phyloP scores from a whole-genome alignment of 345 rosid species.

The Anastatica hierochuntica region DNA sequence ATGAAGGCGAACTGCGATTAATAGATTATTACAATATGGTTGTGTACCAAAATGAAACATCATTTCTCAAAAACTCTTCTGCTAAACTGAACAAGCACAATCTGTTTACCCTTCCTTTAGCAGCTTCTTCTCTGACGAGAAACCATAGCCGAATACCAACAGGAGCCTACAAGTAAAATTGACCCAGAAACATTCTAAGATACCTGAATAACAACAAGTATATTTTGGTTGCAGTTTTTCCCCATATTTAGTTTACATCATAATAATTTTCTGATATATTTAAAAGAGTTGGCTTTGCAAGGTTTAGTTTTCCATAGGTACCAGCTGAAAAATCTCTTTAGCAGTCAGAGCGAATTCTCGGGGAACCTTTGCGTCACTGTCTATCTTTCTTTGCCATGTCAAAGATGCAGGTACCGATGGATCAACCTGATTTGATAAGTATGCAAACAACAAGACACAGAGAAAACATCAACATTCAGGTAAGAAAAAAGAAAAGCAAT shows the following conservation, averaged over 20 bases:
- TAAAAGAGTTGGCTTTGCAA: neutral
- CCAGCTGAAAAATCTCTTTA: constrained; percentile 55
- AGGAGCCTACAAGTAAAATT: constrained; percentile 82
- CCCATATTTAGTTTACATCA: too few species aligned
- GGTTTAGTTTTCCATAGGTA: constrained; percentile 12
- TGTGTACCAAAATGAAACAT: neutral
- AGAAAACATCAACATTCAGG: too few species aligned
- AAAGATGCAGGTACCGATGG: constrained; percentile 43
- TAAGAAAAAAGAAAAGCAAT: too few species aligned
- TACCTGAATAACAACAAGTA: neutral
- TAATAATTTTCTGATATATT: neutral
- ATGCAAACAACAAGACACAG: neutral
- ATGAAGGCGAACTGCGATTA: constrained; percentile 40
- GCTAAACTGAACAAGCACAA: neutral
- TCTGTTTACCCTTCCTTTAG: constrained; percentile 53
- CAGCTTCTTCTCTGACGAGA: constrained; percentile 41
- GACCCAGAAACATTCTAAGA: constrained; percentile 3
- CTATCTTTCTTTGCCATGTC: constrained; percentile 58
- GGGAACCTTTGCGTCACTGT: constrained; percentile 27
- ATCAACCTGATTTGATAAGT: constrained; percentile 35
- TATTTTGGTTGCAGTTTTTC: neutral
- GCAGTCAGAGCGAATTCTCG: constrained; percentile 34
- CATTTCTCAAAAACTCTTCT: neutral
- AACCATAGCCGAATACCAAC: constrained; percentile 64
- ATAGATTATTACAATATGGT: neutral